A percentile compares a stretch with the other conserved stretches of the same genome.
phyloP scores from a whole-genome alignment of 495 filamentous ascomycete genomes.

The Lepraria neglecta region DNA sequence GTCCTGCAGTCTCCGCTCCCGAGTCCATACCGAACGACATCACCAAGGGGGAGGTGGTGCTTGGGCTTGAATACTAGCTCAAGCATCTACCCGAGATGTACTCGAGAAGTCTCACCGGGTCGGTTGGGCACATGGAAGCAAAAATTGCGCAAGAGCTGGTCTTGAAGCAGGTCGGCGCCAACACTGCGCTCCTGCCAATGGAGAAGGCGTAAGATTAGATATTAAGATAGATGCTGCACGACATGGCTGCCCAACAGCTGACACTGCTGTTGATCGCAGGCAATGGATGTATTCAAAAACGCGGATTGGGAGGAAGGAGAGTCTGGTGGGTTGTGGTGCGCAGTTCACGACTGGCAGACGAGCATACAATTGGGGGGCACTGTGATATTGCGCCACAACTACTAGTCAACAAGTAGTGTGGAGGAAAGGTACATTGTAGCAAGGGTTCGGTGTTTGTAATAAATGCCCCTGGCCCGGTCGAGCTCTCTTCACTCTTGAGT shows the following conservation, averaged over 20 bases:
- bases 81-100: constrained; percentile 12
- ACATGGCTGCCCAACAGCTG: constrained; percentile 7
- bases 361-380: constrained; percentile 8
- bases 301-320: neutral
- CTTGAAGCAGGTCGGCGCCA: constrained; percentile 11
- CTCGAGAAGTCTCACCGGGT: neutral
- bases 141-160: constrained; percentile 14
- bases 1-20: constrained; percentile 17
- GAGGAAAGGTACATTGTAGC: too few species aligned
- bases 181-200: neutral
- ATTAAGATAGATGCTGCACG: constrained; percentile 6
- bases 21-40: constrained; percentile 6
- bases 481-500: too few species aligned
- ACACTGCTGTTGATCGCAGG: neutral
- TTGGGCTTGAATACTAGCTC: constrained; percentile 7
- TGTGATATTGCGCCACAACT: neutral
- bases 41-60: constrained; percentile 5
- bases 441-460: too few species aligned
- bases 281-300: neutral
- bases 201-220: constrained; percentile 17
- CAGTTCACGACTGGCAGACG: neutral
- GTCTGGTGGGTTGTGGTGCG: neutral
- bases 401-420: too few species aligned
- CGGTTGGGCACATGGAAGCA: neutral
- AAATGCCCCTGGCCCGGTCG: too few species aligned